Conservation (phyloP, 2,329 filamentous ascomycete species). For the Cadophora sp. region DNA sequence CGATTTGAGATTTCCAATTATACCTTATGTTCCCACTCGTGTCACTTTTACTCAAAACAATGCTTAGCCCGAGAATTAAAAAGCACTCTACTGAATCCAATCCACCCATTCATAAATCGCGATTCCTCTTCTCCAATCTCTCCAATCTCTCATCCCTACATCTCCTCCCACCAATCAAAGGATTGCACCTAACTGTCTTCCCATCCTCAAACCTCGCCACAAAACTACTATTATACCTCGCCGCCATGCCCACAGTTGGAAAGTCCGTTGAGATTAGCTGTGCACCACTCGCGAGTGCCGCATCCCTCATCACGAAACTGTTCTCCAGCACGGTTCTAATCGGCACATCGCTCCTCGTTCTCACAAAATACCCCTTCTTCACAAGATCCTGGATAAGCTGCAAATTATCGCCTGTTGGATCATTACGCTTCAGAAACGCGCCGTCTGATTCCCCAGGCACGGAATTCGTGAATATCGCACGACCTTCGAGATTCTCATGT, state of each 20-base stretch:
- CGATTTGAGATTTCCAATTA: no score
- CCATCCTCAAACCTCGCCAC: constrained; percentile 20
- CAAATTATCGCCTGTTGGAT: constrained; percentile 15
- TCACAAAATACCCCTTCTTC: constrained; percentile 20
- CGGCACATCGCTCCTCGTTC: constrained; percentile 18
- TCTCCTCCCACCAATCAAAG: constrained; percentile 8
- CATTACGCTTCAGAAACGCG: constrained; percentile 17
- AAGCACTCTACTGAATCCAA: no score
- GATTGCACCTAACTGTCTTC: constrained; percentile 11
- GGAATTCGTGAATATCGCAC: constrained; percentile 20
- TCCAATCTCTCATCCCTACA: neutral
- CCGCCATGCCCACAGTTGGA: constrained; percentile 16
- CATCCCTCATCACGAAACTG: constrained; percentile 10
- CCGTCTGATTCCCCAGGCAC: constrained; percentile 15
- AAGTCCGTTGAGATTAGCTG: constrained; percentile 22
- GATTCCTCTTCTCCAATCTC: neutral
- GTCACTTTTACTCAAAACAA: no score
- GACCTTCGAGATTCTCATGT: constrained; percentile 13
- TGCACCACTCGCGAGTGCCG: constrained; percentile 19
- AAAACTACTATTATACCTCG: constrained; percentile 18
- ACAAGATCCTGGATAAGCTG: constrained; percentile 16
- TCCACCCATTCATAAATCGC: neutral
- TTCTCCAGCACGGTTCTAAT: constrained; percentile 14
- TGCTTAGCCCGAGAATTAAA: no score
- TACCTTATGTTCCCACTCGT: no score